A percentile compares a stretch with the other conserved stretches of the same genome.
phyloP scores from a whole-genome alignment of 2,329 filamentous ascomycete genomes.

The Cercospora zeae-maydis region DNA sequence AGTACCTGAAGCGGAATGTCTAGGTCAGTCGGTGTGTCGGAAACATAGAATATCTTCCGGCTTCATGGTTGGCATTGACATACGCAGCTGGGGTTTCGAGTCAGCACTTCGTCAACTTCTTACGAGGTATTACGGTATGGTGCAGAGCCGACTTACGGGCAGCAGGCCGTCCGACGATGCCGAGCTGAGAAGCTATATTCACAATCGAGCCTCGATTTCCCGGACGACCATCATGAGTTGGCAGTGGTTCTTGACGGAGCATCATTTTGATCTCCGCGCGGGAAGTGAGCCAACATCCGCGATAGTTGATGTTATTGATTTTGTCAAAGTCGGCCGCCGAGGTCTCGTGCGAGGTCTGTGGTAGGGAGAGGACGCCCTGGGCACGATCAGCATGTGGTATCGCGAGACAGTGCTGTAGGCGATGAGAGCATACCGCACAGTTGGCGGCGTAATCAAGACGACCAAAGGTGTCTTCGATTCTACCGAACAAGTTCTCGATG shows the following conservation, averaged over 20 bases:
- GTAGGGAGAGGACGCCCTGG: conserved; percentile 41
- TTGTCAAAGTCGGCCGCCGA: conserved; percentile 42
- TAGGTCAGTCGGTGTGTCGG: not conserved
- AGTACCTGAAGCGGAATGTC: conserved; percentile 33
- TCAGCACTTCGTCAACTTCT: conserved; percentile 1
- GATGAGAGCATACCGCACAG: conserved; percentile 35
- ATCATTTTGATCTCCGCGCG: conserved; percentile 45
- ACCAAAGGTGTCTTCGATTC: conserved; percentile 37
- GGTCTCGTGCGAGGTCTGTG: conserved; percentile 39
- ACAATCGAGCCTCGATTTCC: conserved; percentile 44
- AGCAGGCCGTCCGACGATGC: conserved; percentile 42
- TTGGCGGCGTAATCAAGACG: conserved; percentile 50
- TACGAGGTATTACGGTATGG: not conserved
- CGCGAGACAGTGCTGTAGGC: not conserved
- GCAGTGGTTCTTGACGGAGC: conserved; percentile 43
- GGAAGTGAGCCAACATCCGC: conserved; percentile 47
- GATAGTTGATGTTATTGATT: conserved; percentile 45
- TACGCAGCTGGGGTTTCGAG: not conserved
- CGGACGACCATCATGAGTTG: conserved; percentile 45
- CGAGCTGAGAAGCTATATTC: conserved; percentile 46
- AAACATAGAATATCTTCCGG: conserved; percentile 35
- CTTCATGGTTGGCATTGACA: not conserved
- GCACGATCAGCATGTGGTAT: not conserved
- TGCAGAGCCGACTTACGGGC: conserved; percentile 38
- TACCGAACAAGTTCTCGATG: conserved; percentile 37